Base-by-base conservation (phyloP, 139 green algal species). In the Chlamydomonas urium region DNA sequence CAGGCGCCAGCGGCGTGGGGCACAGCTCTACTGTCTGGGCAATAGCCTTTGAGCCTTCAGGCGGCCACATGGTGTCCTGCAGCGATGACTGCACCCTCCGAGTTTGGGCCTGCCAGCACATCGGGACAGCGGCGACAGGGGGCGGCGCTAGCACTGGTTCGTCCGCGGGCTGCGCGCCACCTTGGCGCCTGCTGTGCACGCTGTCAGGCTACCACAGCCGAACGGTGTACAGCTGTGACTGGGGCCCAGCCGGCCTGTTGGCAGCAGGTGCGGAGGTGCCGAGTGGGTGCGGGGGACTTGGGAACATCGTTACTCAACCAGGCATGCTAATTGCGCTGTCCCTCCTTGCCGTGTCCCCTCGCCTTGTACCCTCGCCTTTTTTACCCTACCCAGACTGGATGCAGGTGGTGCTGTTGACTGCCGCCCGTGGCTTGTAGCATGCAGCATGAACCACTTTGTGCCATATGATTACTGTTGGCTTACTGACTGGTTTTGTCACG, bases 21-120 rank as follows among this genome's bases (percentile, higher is more conserved):
- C 92, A 97, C 74, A 77, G 29, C 1, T 96, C 88, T 0, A 97
- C 92, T 50, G 92, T 97, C 4, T 97, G 93, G 93, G 84, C 74
- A 1, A 65, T 94, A 6, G 69, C 75, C 1, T 97, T 97, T 74
- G 78, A 89, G 37, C 24, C 60, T 0, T 34, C 38, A 1, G 93
- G 93, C 4, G 29, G 47, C 24, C 77, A 75, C 24, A 89, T 97
- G 83, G 92, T 85, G 8, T 93, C 93, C 1, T 92, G 84, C 80
- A 93, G 89, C 71, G 93, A 94, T 57, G 93, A 97, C 79, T 37
- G 45, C 14, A 95, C 83, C 0, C 42, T 97, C 10, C 83, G 80
- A n/a, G 35, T 96, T 19, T 96, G 90, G 66, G 47, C 47, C 35
- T 57, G 48, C 33, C 29, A 6, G 33, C 4, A 47, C 29, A 6